These are phyloP conservation scores for Annulohypoxylon maeteangense DNA, from an alignment of 495 filamentous ascomycete species.

Conservation along the genomic window DNA sequence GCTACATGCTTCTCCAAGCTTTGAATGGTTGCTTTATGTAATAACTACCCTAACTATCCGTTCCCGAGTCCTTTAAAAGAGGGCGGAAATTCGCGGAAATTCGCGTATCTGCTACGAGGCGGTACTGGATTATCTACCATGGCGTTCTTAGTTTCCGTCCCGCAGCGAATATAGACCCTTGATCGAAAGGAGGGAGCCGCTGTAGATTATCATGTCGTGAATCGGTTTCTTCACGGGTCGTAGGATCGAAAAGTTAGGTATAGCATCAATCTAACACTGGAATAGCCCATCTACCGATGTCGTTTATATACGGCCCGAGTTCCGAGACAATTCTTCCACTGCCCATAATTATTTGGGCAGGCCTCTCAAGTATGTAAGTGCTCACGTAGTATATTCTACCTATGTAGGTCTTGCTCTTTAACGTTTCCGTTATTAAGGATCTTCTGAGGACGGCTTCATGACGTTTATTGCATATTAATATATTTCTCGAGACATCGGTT, in stretches of 20 bases:
- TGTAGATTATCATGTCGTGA: not conserved
- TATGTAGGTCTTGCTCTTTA: too few relatives aligned
- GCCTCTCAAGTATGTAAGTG: not conserved
- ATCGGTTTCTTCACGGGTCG: too few relatives aligned
- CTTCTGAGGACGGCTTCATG: not conserved
- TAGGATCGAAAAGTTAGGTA: too few relatives aligned
- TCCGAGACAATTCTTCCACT: slow-evolving; percentile 6
- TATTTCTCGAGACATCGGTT: slow-evolving; percentile 4
- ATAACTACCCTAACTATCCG: not conserved
- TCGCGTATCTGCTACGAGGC: not conserved
- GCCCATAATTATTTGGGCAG: not conserved
- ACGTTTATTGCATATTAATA: slow-evolving; percentile 5
- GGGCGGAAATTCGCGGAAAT: not conserved
- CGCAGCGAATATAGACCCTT: not conserved
- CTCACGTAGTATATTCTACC: too few relatives aligned
- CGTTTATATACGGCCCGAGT: not conserved
- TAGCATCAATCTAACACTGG: too few relatives aligned
- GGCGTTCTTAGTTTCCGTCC: not conserved
- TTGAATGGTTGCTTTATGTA: not conserved
- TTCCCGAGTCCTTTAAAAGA: not conserved
- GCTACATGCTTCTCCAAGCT: not conserved
- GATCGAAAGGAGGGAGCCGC: not conserved
- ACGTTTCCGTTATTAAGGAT: slow-evolving; percentile 30
- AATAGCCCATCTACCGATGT: not conserved
- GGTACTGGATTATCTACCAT: not conserved